These are phyloP conservation scores for Coemansia umbellata DNA, from an alignment of 192 early-diverging fungal genomes.

Conservation along the genomic window DNA sequence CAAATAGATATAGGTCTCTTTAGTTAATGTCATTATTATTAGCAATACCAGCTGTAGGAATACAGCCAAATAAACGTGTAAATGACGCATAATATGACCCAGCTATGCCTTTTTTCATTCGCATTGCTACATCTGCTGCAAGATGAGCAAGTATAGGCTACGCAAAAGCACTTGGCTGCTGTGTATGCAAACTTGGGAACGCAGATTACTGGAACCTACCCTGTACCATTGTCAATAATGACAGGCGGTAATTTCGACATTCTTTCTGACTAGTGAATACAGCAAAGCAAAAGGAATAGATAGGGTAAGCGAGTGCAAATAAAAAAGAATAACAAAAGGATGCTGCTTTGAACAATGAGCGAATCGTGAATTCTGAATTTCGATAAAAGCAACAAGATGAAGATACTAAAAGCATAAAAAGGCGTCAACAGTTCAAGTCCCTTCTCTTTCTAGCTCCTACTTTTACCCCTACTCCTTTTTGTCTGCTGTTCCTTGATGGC, in stretches of 20 bases:
- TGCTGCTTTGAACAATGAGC: no score
- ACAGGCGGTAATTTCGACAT: slow-evolving; percentile 65
- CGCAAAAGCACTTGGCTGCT: no score
- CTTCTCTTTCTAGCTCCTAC: not conserved
- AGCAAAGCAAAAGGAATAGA: not conserved
- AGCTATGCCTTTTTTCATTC: no score
- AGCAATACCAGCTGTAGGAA: no score
- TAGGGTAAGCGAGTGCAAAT: not conserved
- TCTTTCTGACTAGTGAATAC: not conserved
- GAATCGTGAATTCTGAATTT: no score
- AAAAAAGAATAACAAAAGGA: not conserved
- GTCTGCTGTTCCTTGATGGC: not conserved
- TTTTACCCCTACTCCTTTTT: not conserved
- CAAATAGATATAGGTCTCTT: slow-evolving; percentile 2
- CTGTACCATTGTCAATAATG: slow-evolving; percentile 98
- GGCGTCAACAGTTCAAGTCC: not conserved
- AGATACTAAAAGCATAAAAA: not conserved
- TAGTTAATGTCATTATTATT: slow-evolving; percentile 11
- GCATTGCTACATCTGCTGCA: no score
- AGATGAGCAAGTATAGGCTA: no score
- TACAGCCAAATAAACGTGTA: not conserved
- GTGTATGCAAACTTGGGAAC: no score
- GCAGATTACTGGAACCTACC: no score
- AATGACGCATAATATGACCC: no score
- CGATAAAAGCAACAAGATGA: not conserved